Conservation (phyloP, 225 moss, liverwort and hornwort species). For the Thuidium tamariscinum region DNA sequence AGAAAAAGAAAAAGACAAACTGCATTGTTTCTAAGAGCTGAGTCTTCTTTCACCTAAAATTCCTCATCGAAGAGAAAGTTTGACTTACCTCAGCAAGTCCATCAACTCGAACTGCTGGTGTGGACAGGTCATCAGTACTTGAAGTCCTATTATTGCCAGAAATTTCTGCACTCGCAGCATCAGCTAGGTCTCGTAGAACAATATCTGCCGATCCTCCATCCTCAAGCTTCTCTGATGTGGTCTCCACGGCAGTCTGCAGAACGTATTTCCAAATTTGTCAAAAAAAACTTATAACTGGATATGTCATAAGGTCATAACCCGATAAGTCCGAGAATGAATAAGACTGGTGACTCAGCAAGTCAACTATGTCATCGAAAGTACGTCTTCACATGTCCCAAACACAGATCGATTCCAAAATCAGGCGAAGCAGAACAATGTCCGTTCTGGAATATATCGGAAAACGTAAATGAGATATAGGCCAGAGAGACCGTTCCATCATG, state of each 20-base stretch:
- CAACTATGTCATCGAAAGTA: background rate
- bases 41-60: background rate
- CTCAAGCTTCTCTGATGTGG: constrained; percentile 67
- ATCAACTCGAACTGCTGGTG: constrained; percentile 35
- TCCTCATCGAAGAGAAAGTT: background rate
- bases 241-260: constrained; percentile 84
- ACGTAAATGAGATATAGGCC: background rate
- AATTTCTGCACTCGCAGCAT: constrained; percentile 47
- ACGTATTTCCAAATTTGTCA: background rate
- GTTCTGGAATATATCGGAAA: background rate
- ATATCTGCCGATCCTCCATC: constrained; percentile 68
- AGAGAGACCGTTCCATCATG: background rate
- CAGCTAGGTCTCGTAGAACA: constrained; percentile 49
- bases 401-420: background rate
- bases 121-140: constrained; percentile 20
- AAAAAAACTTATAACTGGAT: background rate
- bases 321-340: background rate
- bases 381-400: background rate
- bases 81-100: constrained; percentile 73
- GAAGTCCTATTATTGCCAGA: constrained; percentile 34
- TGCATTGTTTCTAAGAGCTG: background rate
- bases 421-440: background rate
- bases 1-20: background rate
- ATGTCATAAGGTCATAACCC: background rate
- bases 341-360: background rate